These are phyloP conservation scores for Tilletia setariae DNA, from an alignment of 1,284 basidiomycete species.

Conservation along the genomic window DNA sequence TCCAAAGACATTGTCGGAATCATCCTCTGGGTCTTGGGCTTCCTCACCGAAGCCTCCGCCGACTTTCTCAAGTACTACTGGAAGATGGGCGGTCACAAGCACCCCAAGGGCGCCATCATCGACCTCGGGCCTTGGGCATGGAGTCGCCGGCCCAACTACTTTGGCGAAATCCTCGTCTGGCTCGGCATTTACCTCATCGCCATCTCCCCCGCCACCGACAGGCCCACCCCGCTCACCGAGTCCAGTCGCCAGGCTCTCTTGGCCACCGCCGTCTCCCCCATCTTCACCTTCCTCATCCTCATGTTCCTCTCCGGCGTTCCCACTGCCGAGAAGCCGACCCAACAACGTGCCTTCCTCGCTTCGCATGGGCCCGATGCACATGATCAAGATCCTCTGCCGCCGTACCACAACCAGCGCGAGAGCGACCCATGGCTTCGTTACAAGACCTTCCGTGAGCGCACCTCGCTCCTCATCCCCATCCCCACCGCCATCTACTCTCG, in stretches of 20 bases:
- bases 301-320: constrained; percentile 67
- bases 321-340: constrained; percentile 69
- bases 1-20: constrained; percentile 66
- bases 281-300: constrained; percentile 45
- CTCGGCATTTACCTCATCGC: constrained; percentile 39
- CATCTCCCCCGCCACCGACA: constrained; percentile 28
- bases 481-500: constrained; percentile 64
- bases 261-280: constrained; percentile 42
- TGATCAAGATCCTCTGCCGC: constrained; percentile 31
- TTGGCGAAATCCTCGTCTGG: constrained; percentile 65
- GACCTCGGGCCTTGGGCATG: constrained; percentile 37
- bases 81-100: constrained; percentile 33
- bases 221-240: constrained; percentile 17
- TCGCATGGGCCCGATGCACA: constrained; percentile 58
- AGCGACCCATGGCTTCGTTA: constrained; percentile 43
- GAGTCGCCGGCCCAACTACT: constrained; percentile 66
- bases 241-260: constrained; percentile 28
- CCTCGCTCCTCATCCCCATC: constrained; percentile 67
- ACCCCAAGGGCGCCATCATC: constrained; percentile 40
- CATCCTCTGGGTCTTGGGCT: constrained; percentile 66
- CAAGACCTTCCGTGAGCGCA: constrained; percentile 55
- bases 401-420: constrained; percentile 32
- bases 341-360: constrained; percentile 66
- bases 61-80: constrained; percentile 64
- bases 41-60: constrained; percentile 64